phyloP scores from a whole-genome alignment of 257 asterid species.

The Mitragyna speciosa region DNA sequence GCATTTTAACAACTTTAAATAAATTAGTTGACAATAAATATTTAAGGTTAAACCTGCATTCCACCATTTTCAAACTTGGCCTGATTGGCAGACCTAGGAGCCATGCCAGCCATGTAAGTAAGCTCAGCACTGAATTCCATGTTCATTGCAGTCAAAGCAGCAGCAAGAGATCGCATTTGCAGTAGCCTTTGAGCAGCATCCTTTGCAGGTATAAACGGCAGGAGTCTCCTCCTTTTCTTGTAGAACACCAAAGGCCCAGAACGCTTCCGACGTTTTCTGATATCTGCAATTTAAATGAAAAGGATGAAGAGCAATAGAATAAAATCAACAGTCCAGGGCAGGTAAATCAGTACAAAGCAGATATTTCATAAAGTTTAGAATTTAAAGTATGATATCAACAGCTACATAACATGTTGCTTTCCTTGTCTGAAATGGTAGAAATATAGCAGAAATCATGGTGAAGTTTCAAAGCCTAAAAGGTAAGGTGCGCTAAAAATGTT shows the following conservation, averaged over 20 bases:
- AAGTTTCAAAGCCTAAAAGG: slow-evolving; percentile 2
- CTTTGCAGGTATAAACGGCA: slow-evolving; percentile 59
- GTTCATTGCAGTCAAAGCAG: slow-evolving; percentile 58
- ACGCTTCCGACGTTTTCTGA: slow-evolving; percentile 65
- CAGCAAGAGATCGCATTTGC: slow-evolving; percentile 77
- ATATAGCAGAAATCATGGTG: not conserved
- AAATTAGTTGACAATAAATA: slow-evolving; percentile 5
- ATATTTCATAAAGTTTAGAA: not conserved
- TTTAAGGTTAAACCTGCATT: slow-evolving; percentile 66
- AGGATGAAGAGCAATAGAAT: not conserved
- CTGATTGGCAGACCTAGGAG: slow-evolving; percentile 67
- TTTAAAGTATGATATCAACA: not conserved
- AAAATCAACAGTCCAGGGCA: not conserved
- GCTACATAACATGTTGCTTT: not conserved
- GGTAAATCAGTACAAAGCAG: not conserved
- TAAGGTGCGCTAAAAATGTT: not conserved
- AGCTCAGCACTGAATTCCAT: slow-evolving; percentile 79
- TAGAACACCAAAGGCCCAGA: slow-evolving; percentile 47
- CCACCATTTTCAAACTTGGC: slow-evolving; percentile 72
- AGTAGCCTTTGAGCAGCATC: slow-evolving; percentile 46
- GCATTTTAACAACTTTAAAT: not conserved
- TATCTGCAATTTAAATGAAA: slow-evolving; percentile 39
- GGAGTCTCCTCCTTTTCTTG: slow-evolving; percentile 73
- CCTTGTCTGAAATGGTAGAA: not conserved
- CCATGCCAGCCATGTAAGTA: slow-evolving; percentile 66